These are phyloP conservation scores for Pelargonium citronellum DNA, from an alignment of 441 rosid genomes.

Conservation along the genomic window DNA sequence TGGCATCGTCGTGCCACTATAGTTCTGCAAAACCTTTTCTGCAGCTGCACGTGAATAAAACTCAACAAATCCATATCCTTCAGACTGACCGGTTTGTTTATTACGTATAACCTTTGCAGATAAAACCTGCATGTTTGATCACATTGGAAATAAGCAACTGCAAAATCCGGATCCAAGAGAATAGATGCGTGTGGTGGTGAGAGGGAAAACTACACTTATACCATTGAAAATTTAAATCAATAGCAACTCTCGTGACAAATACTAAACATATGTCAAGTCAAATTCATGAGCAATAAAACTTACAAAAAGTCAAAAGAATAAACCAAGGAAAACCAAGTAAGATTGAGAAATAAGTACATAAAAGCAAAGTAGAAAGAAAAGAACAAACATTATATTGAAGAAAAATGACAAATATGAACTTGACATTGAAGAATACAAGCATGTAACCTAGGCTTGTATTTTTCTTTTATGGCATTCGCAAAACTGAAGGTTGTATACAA, in stretches of 20 bases:
- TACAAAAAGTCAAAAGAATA: not conserved
- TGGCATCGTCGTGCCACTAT: constrained; percentile 56
- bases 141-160: not conserved
- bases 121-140: constrained; percentile 35
- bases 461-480: no score
- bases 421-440: not conserved
- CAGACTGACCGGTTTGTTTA: constrained; percentile 62
- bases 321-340: not conserved
- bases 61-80: constrained; percentile 71
- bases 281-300: not conserved
- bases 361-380: not conserved
- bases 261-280: no score
- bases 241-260: not conserved
- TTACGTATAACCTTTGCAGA: constrained; percentile 66
- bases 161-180: no score
- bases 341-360: no score
- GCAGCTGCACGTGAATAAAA: constrained; percentile 54
- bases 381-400: not conserved
- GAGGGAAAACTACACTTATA: no score
- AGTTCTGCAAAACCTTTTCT: constrained; percentile 60
- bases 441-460: no score
- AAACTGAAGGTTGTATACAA: no score
- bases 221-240: no score
- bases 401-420: not conserved
- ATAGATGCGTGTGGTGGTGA: no score